A percentile compares a stretch with the other conserved stretches of the same genome.
These are phyloP conservation scores for Aquilaria sinensis DNA, from an alignment of 345 rosid genomes.

Conservation along the genomic window DNA sequence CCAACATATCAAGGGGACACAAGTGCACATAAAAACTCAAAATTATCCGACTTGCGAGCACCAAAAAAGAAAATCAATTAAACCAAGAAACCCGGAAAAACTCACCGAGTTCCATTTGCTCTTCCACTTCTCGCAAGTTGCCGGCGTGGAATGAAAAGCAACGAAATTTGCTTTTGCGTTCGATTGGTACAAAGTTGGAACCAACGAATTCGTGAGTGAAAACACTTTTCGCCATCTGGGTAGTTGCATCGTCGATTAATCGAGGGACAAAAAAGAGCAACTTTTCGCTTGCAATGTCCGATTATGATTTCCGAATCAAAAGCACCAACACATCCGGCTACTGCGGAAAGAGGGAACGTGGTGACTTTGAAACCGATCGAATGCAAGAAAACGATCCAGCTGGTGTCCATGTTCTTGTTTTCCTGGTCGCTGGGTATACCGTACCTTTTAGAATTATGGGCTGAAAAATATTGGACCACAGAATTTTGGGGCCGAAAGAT, in stretches of 20 bases:
- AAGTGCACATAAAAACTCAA: neutral
- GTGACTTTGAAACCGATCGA: too few species aligned
- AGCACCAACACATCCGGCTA: too few species aligned
- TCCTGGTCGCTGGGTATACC: too few species aligned
- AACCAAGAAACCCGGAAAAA: neutral
- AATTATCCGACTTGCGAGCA: neutral
- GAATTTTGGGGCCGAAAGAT: too few species aligned
- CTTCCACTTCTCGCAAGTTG: conserved; percentile 37
- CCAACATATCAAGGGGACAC: too few species aligned
- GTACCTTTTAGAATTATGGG: too few species aligned
- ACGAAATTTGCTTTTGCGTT: conserved; percentile 10
- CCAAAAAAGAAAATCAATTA: neutral
- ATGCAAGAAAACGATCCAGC: too few species aligned
- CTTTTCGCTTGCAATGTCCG: too few species aligned
- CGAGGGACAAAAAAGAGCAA: neutral
- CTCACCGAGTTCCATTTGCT: conserved; percentile 40
- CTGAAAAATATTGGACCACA: too few species aligned
- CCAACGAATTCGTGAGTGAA: conserved; percentile 23
- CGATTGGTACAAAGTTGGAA: conserved; percentile 17
- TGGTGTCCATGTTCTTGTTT: too few species aligned
- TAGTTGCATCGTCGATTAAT: conserved; percentile 31
- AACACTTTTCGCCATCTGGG: conserved; percentile 49
- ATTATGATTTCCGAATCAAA: too few species aligned
- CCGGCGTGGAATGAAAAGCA: conserved; percentile 52
- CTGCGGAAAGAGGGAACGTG: too few species aligned